A percentile compares a stretch with the other conserved stretches of the same genome.
phyloP scores from a whole-genome alignment of 768 basidiomycete species.

The Hebeloma cylindrosporum region DNA sequence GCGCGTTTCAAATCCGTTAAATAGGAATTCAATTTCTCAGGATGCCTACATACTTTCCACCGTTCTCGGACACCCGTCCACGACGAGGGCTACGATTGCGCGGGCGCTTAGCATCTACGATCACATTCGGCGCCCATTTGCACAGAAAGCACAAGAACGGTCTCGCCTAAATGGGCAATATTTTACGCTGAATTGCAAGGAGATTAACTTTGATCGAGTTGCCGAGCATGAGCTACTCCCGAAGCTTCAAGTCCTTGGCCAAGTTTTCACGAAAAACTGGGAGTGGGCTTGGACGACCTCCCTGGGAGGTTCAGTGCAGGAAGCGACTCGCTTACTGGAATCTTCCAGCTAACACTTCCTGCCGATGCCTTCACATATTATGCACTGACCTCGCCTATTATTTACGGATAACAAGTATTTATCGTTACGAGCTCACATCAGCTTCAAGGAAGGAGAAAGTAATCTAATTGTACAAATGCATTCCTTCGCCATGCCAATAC shows the following conservation, averaged over 20 bases:
- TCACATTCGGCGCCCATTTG: slow-evolving; percentile 46
- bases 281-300: slow-evolving; percentile 62
- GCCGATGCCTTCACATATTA: too few relatives aligned
- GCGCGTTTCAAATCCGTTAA: slow-evolving; percentile 28
- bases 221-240: slow-evolving; percentile 27
- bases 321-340: slow-evolving; percentile 35
- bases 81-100: slow-evolving; percentile 39
- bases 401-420: too few relatives aligned
- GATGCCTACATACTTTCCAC: slow-evolving; percentile 49
- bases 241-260: slow-evolving; percentile 39
- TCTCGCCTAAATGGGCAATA: slow-evolving; percentile 44
- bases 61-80: slow-evolving; percentile 44
- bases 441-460: too few relatives aligned
- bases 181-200: slow-evolving; percentile 37
- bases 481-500: too few relatives aligned
- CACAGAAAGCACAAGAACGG: slow-evolving; percentile 36
- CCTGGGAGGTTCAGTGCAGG: slow-evolving; percentile 39
- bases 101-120: slow-evolving; percentile 49
- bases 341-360: slow-evolving; percentile 7
- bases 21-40: slow-evolving; percentile 29
- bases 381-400: too few relatives aligned
- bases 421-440: too few relatives aligned
- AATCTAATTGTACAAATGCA: too few relatives aligned
- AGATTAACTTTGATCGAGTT: slow-evolving; percentile 29
- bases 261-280: slow-evolving; percentile 50